Evolutionary conservation across 2,329 filamentous ascomycete genomes (phyloP).

Genomic region (Fusarium dlaminii): DNA sequence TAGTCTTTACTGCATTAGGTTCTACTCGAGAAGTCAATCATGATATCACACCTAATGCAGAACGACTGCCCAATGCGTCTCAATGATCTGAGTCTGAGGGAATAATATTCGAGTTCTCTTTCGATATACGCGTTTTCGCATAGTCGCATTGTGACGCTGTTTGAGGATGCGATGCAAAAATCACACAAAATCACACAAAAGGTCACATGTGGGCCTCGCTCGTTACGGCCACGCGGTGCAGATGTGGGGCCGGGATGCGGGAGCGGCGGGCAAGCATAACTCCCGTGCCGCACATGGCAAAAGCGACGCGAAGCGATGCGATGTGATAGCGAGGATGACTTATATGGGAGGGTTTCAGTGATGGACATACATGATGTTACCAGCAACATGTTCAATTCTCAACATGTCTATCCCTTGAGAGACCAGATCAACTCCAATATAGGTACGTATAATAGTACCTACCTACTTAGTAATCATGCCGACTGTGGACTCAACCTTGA

Average conservation of each 20-base stretch:
- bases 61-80: neutral
- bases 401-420: neutral
- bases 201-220: neutral
- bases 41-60: neutral
- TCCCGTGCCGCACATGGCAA: slow-evolving; percentile 10
- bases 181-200: neutral
- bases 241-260: slow-evolving; percentile 33
- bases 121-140: slow-evolving; percentile 20
- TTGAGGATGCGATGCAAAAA: neutral
- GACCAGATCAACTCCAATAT: neutral
- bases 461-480: neutral
- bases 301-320: neutral
- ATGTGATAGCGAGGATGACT: neutral
- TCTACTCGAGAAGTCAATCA: neutral
- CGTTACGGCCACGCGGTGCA: slow-evolving; percentile 20
- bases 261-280: slow-evolving; percentile 23
- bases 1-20: neutral
- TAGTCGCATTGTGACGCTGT: slow-evolving; percentile 15
- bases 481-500: neutral
- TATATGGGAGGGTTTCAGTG: neutral
- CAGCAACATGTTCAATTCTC: neutral
- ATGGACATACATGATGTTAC: neutral
- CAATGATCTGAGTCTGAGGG: neutral
- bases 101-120: neutral
- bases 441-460: neutral